phyloP scores from a whole-genome alignment of 345 rosid species.

The Triadica sebifera region DNA sequence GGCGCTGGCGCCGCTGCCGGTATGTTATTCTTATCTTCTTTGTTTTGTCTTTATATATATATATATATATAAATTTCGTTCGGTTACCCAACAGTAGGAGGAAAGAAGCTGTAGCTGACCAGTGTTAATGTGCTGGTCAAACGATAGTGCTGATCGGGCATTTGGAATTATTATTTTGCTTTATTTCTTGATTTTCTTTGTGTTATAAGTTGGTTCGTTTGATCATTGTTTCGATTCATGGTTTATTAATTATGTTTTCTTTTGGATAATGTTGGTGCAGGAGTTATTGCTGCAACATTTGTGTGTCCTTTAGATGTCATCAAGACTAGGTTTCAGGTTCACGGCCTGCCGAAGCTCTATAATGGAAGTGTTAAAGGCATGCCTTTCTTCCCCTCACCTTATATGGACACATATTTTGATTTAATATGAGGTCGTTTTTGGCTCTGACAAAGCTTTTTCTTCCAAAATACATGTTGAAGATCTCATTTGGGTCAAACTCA shows the following conservation, averaged over 20 bases:
- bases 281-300: slow-evolving; percentile 81
- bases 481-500: neutral
- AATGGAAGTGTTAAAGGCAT: slow-evolving; percentile 49
- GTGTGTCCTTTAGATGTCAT: slow-evolving; percentile 92
- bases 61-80: no score
- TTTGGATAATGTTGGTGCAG: slow-evolving; percentile 26
- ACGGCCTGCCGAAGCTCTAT: slow-evolving; percentile 57
- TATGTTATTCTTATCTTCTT: slow-evolving; percentile 9
- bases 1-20: slow-evolving; percentile 97
- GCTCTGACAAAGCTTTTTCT: neutral
- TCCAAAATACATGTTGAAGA: neutral
- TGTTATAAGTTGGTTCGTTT: slow-evolving; percentile 1
- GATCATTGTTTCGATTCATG: no score
- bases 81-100: neutral
- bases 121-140: neutral
- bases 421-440: neutral
- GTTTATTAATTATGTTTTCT: neutral
- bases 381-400: neutral
- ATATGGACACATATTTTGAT: neutral
- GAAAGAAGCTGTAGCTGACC: neutral
- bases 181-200: neutral
- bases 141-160: neutral
- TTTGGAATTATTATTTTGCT: neutral
- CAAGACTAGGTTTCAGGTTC: slow-evolving; percentile 90
- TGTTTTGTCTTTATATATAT: no score